Percentiles rank a stretch among this genome's conserved stretches.
Evolutionary conservation across 345 rosid genomes (phyloP).

Genomic region (Citrus hindsii): DNA sequence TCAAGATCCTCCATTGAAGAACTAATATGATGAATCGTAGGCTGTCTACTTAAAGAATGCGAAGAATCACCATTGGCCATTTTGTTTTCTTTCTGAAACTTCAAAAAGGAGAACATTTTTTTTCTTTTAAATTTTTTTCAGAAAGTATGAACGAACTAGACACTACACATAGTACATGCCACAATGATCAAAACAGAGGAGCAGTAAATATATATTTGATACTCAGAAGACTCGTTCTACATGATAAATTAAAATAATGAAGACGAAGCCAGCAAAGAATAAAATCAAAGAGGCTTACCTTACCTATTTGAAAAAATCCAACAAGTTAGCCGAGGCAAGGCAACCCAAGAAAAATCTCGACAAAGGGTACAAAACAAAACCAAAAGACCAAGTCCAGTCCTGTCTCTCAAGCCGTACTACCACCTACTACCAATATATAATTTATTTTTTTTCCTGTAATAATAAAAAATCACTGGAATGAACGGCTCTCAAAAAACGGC

Average conservation of each 20-base stretch:
- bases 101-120: neutral
- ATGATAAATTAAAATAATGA: neutral
- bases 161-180: neutral
- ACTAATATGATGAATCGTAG: conserved; percentile 38
- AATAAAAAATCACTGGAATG: neutral
- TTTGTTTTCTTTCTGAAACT: conserved; percentile 18
- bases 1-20: conserved; percentile 40
- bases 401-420: neutral
- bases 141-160: neutral
- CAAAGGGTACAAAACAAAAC: conserved; percentile 9
- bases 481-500: neutral
- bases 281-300: neutral
- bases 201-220: neutral
- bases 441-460: too few species aligned
- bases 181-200: neutral
- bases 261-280: neutral
- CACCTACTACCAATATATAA: neutral
- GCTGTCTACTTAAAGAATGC: conserved; percentile 8
- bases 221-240: neutral
- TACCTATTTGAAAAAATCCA: conserved; percentile 16
- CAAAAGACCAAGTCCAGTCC: conserved; percentile 25
- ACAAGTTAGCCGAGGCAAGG: neutral
- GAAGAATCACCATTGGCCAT: conserved; percentile 40
- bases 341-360: conserved; percentile 3
- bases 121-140: neutral